Evolutionary conservation across 306 rosid genomes (phyloP).

Genomic region (Ormosia emarginata): DNA sequence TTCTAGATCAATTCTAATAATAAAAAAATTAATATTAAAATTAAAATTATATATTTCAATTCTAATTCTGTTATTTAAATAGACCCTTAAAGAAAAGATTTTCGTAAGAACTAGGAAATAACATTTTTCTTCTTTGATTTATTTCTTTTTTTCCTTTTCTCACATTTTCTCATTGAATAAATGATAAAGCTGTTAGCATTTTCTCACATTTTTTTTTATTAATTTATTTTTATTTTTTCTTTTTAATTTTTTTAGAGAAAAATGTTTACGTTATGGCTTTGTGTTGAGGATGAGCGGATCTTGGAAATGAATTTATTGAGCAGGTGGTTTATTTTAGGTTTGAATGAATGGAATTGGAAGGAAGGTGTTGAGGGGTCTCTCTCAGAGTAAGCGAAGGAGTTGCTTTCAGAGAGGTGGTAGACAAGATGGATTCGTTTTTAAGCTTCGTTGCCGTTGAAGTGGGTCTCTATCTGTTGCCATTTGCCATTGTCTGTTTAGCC

Average conservation of each 20-base stretch:
- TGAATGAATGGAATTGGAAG: not conserved
- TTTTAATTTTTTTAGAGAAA: too few relatives aligned
- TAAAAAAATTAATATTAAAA: too few relatives aligned
- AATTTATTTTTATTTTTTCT: too few relatives aligned
- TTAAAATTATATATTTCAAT: too few relatives aligned
- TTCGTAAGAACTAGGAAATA: too few relatives aligned
- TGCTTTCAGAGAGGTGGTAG: slow-evolving; percentile 50
- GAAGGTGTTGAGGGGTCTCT: slow-evolving; percentile 51
- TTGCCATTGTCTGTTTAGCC: slow-evolving; percentile 27
- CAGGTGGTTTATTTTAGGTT: not conserved
- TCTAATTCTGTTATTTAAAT: too few relatives aligned
- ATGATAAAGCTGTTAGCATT: too few relatives aligned
- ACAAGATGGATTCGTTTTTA: slow-evolving; percentile 23
- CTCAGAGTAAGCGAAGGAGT: slow-evolving; percentile 44
- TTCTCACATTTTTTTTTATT: too few relatives aligned
- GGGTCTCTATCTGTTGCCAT: slow-evolving; percentile 28
- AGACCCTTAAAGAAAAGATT: too few relatives aligned
- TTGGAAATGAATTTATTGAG: not conserved
- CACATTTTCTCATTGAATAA: too few relatives aligned
- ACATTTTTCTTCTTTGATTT: not conserved
- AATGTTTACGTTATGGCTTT: too few relatives aligned
- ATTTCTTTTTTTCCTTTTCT: not conserved
- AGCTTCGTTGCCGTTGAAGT: slow-evolving; percentile 16
- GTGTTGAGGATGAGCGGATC: not conserved
- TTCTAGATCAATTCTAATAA: too few relatives aligned